Evolutionary conservation across 2,329 filamentous ascomycete genomes (phyloP), one percentile per base, ranked within the genome.

Genomic region (Passalora sequoiae): DNA sequence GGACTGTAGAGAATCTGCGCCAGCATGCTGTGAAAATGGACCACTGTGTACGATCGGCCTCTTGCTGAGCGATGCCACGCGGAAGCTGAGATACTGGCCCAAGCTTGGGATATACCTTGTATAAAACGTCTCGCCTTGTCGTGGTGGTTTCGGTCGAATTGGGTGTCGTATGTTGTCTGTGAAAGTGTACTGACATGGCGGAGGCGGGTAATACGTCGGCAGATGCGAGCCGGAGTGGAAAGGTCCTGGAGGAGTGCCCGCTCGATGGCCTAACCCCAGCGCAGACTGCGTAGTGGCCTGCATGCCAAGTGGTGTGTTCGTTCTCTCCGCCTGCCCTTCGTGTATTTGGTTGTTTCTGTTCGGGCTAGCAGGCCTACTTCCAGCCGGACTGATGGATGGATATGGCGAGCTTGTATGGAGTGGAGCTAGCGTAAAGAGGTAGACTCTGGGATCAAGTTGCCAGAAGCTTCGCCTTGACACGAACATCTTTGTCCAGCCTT

Each of bases 101-200:
- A 89, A 70, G 35, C 84, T 91, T 0, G 87, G 87, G 12, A 97
- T 74, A 62, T 84, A 95, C 41, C 92, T 84, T 0, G 82, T 84
- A 64, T 98, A 98, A 59, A 98, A 91, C 0, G 86, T 80, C 58
- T 96, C 88, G 10, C 89, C 89, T 73, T 94, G 89, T 2, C 86
- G 81, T 1, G 89, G 87, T 0, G 91, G 89, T 62, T 94, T 95
- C 1, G 87, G 84, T 0, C 92, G 81, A 30, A 94, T 71, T 0
- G 92, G 92, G 60, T 98, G 92, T 0, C 89, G 83, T 33, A 89
- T 72, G 46, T 83, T 78, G 61, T 87, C 81, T 2, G 86, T 89
- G 49, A 84, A 81, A 3, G 77, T 83, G 62, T 91, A 96, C 55
- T 91, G 86, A 6, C 87, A 69, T 1, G 92, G 87, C 2, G 84